Evolutionary conservation across 2,329 filamentous ascomycete genomes (phyloP).

Genomic region (Colletotrichum orbiculare): DNA sequence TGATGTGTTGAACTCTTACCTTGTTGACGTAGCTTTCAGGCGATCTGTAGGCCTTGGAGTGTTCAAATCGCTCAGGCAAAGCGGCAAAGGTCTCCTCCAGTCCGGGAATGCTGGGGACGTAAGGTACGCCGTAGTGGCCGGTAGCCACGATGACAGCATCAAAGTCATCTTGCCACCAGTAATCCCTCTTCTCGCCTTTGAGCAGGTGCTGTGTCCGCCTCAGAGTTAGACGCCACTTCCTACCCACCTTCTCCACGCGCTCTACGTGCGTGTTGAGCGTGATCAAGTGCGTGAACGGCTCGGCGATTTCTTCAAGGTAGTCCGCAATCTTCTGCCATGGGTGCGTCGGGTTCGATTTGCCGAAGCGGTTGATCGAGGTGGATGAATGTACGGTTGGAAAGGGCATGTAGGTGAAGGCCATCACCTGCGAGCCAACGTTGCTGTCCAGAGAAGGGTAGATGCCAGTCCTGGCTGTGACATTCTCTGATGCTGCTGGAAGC

Average conservation of each 20-base stretch:
- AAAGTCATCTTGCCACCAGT: conserved; percentile 53
- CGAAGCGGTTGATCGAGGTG: conserved; percentile 49
- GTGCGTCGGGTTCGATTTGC: conserved; percentile 61
- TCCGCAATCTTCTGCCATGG: conserved; percentile 52
- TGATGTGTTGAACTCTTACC: conserved; percentile 7
- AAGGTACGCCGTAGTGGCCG: conserved; percentile 53
- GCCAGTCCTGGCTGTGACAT: conserved; percentile 42
- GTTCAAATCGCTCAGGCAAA: conserved; percentile 51
- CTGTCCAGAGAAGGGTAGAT: conserved; percentile 64
- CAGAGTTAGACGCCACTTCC: conserved; percentile 61
- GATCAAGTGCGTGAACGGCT: conserved; percentile 59
- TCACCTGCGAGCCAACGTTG: conserved; percentile 65
- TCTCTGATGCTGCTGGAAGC: conserved; percentile 49
- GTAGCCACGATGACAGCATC: conserved; percentile 55
- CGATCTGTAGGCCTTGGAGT: conserved; percentile 52
- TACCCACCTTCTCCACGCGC: conserved; percentile 54
- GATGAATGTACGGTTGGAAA: conserved; percentile 53
- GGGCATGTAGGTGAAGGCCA: conserved; percentile 66
- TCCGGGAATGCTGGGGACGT: conserved; percentile 53
- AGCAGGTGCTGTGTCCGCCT: conserved; percentile 56
- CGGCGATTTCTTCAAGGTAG: conserved; percentile 63
- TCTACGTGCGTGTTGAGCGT: conserved; percentile 67
- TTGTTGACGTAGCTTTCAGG: conserved; percentile 40
- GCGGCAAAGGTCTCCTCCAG: conserved; percentile 49
- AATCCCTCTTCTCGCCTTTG: conserved; percentile 48